Conservation (phyloP, 2,329 filamentous ascomycete genomes). For the Fusarium sp. region DNA sequence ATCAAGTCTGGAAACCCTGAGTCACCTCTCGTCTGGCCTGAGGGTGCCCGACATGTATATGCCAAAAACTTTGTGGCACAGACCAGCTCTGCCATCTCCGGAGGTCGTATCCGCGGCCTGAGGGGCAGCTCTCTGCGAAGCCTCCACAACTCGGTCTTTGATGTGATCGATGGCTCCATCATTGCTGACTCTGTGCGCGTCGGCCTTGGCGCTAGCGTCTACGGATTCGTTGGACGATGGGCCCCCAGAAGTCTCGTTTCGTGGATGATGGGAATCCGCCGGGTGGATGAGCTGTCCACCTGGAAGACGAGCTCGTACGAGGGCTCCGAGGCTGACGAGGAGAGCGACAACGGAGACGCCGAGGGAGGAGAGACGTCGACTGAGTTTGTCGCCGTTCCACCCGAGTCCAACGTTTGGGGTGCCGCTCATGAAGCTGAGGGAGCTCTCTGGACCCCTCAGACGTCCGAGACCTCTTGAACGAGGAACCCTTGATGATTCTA, state of each 20-base stretch:
- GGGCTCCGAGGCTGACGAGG: slow-evolving; percentile 52
- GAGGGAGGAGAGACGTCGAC: slow-evolving; percentile 48
- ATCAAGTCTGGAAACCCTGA: slow-evolving; percentile 58
- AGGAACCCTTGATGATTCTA: slow-evolving; percentile 16
- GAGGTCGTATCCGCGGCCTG: slow-evolving; percentile 68
- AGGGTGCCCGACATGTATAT: slow-evolving; percentile 70
- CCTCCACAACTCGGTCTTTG: slow-evolving; percentile 89
- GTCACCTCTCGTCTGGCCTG: slow-evolving; percentile 72
- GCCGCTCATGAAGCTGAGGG: slow-evolving; percentile 52
- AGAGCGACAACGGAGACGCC: slow-evolving; percentile 45
- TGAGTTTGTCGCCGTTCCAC: slow-evolving; percentile 65
- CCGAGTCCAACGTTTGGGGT: slow-evolving; percentile 56
- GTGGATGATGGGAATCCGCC: slow-evolving; percentile 90
- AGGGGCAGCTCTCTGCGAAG: slow-evolving; percentile 80
- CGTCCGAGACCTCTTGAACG: slow-evolving; percentile 38
- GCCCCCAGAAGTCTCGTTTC: slow-evolving; percentile 82
- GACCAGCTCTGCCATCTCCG: slow-evolving; percentile 66
- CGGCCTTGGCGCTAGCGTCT: slow-evolving; percentile 85
- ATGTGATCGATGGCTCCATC: slow-evolving; percentile 79
- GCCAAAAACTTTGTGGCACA: slow-evolving; percentile 71
- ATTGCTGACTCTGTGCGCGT: slow-evolving; percentile 77
- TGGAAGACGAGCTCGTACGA: slow-evolving; percentile 63
- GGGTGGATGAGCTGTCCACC: slow-evolving; percentile 67
- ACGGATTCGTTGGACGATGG: slow-evolving; percentile 87
- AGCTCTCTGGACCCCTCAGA: slow-evolving; percentile 58